These are phyloP conservation scores for Pseudopediastrum boryanum DNA, from an alignment of 139 green algal species.

Conservation along the genomic window DNA sequence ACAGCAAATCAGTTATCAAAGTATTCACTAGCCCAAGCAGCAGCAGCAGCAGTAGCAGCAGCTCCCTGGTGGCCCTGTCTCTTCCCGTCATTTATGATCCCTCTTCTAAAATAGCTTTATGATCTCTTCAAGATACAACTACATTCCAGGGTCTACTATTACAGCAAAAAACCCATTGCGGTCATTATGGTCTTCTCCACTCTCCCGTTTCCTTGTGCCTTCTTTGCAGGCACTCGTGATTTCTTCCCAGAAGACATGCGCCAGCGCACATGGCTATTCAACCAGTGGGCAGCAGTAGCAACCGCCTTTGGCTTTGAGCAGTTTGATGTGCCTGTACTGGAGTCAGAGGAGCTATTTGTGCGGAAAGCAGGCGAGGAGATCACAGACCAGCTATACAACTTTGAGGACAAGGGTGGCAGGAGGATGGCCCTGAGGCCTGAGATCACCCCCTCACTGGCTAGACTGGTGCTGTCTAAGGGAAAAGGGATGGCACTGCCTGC, in stretches of 20 bases:
- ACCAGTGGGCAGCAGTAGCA: constrained; percentile 70
- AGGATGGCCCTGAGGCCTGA: constrained; percentile 93
- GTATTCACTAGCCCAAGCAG: too few species aligned
- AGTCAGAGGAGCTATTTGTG: constrained; percentile 96
- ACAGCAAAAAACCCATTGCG: too few species aligned
- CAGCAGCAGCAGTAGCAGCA: too few species aligned
- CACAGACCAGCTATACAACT: constrained; percentile 97
- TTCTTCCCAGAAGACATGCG: constrained; percentile 96
- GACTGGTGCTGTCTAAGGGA: constrained; percentile 72
- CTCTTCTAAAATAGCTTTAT: too few species aligned
- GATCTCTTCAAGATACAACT: too few species aligned
- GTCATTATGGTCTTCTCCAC: too few species aligned
- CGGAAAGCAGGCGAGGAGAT: constrained; percentile 99
- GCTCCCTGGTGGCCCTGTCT: too few species aligned
- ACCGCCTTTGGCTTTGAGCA: constrained; percentile 52
- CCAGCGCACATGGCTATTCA: constrained; percentile 94
- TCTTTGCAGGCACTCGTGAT: constrained; percentile 85
- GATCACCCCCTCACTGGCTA: constrained; percentile 92
- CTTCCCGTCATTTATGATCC: too few species aligned
- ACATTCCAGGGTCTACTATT: too few species aligned
- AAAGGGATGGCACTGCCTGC: constrained; percentile 81
- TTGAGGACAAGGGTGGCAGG: constrained; percentile 95
- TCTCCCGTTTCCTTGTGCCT: too few species aligned
- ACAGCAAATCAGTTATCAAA: too few species aligned
- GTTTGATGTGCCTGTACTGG: constrained; percentile 94